Evolutionary conservation across 306 rosid genomes (phyloP), one percentile per base, ranked within the genome.

Genomic region (Neltuma alba): DNA sequence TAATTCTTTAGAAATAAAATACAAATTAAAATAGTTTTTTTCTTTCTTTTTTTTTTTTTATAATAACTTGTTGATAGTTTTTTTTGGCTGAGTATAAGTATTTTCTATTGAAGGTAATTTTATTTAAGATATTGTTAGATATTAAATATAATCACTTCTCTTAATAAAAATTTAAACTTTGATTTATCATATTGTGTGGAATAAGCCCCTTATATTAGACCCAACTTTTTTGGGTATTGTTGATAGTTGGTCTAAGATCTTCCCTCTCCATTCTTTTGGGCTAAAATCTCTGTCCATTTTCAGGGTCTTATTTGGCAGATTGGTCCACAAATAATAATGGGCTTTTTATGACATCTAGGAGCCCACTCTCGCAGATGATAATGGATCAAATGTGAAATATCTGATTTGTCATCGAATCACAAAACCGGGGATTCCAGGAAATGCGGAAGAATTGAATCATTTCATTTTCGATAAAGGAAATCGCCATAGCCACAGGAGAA

Each of bases 241-340:
- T 5, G 12, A 9, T 47, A 61, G 5, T 6, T 34, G 40, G 16
- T 78, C 80, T 81, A 67, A 37, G 81, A 88, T 82, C 54, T 80
- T 48, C 38, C 12, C 31, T 66, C 30, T 1, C 3, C 48, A 9
- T n/a, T 37, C 20, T 37, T 5, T n/a, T 37, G 48, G 48, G 45
- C 42, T 34, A 34, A 31, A 62, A 62, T 6, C 7, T 6, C 18
- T 31, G 2, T 31, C 5, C n/a, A 4, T 62, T 15, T 1, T 31
- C 0, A 31, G 40, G 68, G 41, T 15, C 21, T 15, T 31, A 6
- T 41, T 31, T 31, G 23, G 31, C 41, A 15, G 68, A 31, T 31
- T 30, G 0, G 9, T 2, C 31, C 66, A 14, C 5, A 31, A 20
- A 52, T 0, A n/a, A 7, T 1, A 20, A 18, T 25, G 63, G 63